phyloP scores from a whole-genome alignment of 1,284 basidiomycete genomes.

The Cryptococcus sp. region DNA sequence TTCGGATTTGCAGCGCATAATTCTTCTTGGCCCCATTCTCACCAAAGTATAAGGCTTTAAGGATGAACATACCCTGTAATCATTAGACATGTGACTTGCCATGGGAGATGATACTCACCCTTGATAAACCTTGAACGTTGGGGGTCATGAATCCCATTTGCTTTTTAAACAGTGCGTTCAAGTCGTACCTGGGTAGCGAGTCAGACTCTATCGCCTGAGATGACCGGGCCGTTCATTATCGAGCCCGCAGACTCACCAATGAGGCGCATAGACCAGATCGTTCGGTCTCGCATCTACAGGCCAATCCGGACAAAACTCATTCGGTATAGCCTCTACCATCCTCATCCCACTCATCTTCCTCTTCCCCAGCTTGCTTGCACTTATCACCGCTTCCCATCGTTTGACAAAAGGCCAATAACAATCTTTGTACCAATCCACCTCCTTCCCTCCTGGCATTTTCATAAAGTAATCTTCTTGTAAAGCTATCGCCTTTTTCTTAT shows the following conservation, averaged over 20 bases:
- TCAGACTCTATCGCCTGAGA: too few relatives aligned
- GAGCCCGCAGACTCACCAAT: slow-evolving; percentile 59
- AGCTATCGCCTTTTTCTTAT: slow-evolving; percentile 65
- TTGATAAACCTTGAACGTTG: slow-evolving; percentile 81
- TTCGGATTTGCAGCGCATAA: slow-evolving; percentile 74
- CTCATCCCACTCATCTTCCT: slow-evolving; percentile 52
- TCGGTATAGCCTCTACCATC: slow-evolving; percentile 78
- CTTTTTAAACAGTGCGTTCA: slow-evolving; percentile 78
- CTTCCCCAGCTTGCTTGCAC: slow-evolving; percentile 25
- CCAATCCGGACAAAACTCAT: slow-evolving; percentile 84
- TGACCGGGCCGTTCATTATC: too few relatives aligned
- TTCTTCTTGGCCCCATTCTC: slow-evolving; percentile 72
- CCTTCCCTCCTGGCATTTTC: slow-evolving; percentile 59
- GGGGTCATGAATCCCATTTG: slow-evolving; percentile 74
- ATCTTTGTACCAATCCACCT: slow-evolving; percentile 79
- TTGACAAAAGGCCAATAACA: slow-evolving; percentile 78
- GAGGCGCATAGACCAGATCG: slow-evolving; percentile 83
- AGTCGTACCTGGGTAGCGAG: slow-evolving; percentile 65
- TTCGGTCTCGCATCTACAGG: slow-evolving; percentile 58
- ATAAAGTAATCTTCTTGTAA: slow-evolving; percentile 83
- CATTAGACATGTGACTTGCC: background rate
- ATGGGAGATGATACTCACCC: slow-evolving; percentile 52
- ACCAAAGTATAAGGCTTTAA: slow-evolving; percentile 80
- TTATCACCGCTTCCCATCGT: slow-evolving; percentile 65
- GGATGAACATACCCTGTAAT: slow-evolving; percentile 76